Conservation (phyloP, 345 rosid species). For the Eucalyptus grandis region DNA sequence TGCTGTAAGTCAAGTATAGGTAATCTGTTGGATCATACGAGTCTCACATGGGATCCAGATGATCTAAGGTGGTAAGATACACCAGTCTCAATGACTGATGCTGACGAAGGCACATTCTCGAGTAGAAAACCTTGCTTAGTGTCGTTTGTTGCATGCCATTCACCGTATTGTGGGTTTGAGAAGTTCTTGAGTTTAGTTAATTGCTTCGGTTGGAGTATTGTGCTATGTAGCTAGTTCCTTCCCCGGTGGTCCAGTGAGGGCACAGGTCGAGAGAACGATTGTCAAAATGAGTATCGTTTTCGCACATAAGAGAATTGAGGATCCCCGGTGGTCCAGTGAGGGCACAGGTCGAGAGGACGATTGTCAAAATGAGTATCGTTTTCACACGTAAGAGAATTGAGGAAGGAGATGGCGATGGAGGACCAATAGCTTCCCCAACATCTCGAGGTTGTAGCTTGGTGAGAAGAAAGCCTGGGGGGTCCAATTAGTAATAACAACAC, state of each 20-base stretch:
- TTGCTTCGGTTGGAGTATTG: neutral
- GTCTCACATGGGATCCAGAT: neutral
- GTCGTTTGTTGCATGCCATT: neutral
- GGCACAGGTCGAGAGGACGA: neutral
- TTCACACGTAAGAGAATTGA: rapidly evolving
- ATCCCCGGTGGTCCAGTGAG: neutral
- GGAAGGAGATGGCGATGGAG: neutral
- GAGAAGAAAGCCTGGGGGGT: neutral
- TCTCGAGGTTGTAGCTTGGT: neutral
- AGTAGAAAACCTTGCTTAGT: neutral
- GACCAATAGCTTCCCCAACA: neutral
- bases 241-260: neutral
- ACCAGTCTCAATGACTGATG: neutral
- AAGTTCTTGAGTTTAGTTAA: neutral
- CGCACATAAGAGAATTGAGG: neutral
- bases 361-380: neutral
- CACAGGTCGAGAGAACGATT: neutral
- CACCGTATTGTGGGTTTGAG: neutral
- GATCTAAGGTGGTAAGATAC: neutral
- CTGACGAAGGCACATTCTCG: neutral
- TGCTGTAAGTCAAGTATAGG: rapidly evolving
- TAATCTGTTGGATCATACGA: rapidly evolving
- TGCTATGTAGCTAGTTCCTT: neutral
- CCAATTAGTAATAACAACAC: neutral
- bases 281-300: neutral